These are phyloP conservation scores for Termitomyces sp. DNA, from an alignment of 768 basidiomycete genomes.

Conservation along the genomic window DNA sequence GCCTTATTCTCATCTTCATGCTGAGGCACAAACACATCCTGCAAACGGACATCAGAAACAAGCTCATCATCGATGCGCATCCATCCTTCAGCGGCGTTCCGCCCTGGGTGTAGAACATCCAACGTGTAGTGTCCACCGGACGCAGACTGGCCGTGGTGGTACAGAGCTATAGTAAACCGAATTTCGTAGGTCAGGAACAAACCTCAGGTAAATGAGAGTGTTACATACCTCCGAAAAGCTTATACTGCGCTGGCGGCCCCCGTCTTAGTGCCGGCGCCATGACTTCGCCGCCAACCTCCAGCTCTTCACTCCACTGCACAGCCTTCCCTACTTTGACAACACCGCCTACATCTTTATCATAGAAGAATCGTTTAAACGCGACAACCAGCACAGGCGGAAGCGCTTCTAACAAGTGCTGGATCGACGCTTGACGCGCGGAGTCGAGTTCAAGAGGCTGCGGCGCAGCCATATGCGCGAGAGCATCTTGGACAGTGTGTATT, in stretches of 20 bases:
- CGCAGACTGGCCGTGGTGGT: conserved; percentile 90
- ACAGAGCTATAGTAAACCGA: conserved; percentile 50
- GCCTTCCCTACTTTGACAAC: conserved; percentile 86
- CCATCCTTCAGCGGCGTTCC: conserved; percentile 69
- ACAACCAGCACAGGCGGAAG: conserved; percentile 82
- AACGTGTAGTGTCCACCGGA: conserved; percentile 95
- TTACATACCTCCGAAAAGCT: conserved; percentile 73
- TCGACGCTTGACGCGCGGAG: conserved; percentile 62
- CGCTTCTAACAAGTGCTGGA: conserved; percentile 64
- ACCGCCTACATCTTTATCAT: conserved; percentile 66
- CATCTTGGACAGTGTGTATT: conserved; percentile 77
- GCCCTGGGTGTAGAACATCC: conserved; percentile 72
- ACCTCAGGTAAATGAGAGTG: neutral
- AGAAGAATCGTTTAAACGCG: conserved; percentile 89
- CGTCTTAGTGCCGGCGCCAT: conserved; percentile 47
- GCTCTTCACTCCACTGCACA: conserved; percentile 67
- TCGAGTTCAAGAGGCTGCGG: conserved; percentile 79
- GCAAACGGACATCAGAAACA: conserved; percentile 64
- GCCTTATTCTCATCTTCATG: conserved; percentile 53
- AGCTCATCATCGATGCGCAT: conserved; percentile 91
- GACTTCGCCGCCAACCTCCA: conserved; percentile 72
- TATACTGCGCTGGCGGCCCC: conserved; percentile 52
- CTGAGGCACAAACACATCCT: conserved; percentile 63
- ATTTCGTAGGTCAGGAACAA: neutral
- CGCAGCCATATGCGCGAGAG: conserved; percentile 67